Conservation (phyloP, 495 filamentous ascomycete genomes). For the Penicillium silybi region DNA sequence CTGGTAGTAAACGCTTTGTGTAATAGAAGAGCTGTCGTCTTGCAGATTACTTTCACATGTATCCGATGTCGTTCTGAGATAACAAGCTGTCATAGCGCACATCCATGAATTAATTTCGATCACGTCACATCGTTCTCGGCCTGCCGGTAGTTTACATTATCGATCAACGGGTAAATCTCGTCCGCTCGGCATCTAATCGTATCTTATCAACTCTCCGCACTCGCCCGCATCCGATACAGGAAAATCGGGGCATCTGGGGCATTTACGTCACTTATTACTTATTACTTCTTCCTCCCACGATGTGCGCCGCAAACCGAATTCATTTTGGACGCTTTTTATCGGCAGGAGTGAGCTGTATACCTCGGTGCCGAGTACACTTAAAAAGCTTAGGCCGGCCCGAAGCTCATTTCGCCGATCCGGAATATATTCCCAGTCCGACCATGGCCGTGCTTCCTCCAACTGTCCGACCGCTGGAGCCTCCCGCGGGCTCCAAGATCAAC, state of each 20-base stretch:
- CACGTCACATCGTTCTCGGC: not conserved
- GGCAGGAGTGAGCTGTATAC: not conserved
- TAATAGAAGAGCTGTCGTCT: not conserved
- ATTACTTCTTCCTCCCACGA: not conserved
- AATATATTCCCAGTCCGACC: not conserved
- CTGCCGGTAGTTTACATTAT: not conserved
- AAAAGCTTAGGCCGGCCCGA: not conserved
- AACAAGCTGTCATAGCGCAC: no score
- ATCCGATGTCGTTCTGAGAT: not conserved
- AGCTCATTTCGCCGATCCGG: not conserved
- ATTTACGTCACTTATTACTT: not conserved
- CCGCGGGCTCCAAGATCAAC: slow-evolving; percentile 48
- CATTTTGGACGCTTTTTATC: not conserved
- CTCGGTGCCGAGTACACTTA: not conserved
- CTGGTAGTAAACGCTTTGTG: slow-evolving; percentile 4
- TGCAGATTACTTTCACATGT: not conserved
- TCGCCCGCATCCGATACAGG: slow-evolving; percentile 15
- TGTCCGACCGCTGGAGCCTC: slow-evolving; percentile 37
- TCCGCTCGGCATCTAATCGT: not conserved
- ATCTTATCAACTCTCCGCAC: slow-evolving; percentile 19
- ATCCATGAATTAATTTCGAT: no score
- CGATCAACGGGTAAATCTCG: not conserved
- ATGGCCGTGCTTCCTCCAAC: slow-evolving; percentile 20
- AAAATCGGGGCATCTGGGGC: not conserved
- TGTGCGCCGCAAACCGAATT: slow-evolving; percentile 11